These are phyloP conservation scores for California macrophylla DNA, from an alignment of 441 rosid species.

Conservation along the genomic window DNA sequence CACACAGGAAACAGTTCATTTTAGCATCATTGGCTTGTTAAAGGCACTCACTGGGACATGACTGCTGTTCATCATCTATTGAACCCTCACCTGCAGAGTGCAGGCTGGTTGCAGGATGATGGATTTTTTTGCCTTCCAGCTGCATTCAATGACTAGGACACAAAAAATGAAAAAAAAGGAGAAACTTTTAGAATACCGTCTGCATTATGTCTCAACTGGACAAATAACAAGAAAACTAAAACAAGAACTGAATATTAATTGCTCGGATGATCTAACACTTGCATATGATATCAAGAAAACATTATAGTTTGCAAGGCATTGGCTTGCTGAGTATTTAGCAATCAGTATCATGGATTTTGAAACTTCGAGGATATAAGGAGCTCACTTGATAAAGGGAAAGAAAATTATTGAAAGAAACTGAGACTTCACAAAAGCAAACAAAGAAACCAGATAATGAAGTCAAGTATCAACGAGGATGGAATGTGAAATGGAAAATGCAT, in stretches of 20 bases:
- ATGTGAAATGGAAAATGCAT: background rate
- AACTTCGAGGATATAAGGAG: too few species aligned
- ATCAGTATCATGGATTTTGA: too few species aligned
- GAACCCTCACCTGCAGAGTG: constrained; percentile 27
- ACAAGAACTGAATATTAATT: background rate
- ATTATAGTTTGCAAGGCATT: background rate
- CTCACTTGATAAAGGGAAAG: too few species aligned
- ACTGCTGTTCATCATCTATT: constrained; percentile 4
- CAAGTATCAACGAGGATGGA: background rate
- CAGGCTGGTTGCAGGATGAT: constrained; percentile 17
- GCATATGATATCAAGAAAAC: too few species aligned
- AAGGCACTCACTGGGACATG: background rate
- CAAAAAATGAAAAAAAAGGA: background rate
- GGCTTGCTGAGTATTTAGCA: background rate
- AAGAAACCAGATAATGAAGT: background rate
- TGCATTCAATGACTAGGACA: constrained; percentile 21
- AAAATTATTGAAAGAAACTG: background rate
- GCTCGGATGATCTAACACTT: background rate
- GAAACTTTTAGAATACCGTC: constrained; percentile 1
- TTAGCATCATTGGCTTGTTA: constrained; percentile 9
- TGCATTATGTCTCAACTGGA: background rate
- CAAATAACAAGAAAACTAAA: constrained; percentile 2
- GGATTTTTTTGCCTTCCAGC: constrained; percentile 25
- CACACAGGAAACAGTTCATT: constrained; percentile 11
- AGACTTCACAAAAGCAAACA: background rate